These are phyloP conservation scores for Globisporangium cederbergense DNA, from an alignment of 352 stramenopile genomes.

Conservation along the genomic window DNA sequence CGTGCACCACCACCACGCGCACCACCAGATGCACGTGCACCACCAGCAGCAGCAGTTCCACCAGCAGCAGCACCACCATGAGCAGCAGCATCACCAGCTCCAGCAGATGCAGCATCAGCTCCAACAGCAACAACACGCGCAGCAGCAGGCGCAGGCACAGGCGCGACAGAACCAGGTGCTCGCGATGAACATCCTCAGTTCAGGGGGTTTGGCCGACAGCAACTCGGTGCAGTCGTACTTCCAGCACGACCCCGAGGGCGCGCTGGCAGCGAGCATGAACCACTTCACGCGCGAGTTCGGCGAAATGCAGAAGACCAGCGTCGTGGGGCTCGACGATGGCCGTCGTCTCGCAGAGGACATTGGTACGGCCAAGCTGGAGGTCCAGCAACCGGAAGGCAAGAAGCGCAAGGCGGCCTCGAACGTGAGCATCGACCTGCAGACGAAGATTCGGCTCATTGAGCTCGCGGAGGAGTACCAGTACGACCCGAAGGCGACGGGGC, in stretches of 20 bases:
- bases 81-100: not conserved
- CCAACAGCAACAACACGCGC: constrained; percentile 4
- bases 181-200: constrained; percentile 15
- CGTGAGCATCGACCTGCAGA: constrained; percentile 77
- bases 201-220: constrained; percentile 9
- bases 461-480: constrained; percentile 81
- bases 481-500: constrained; percentile 51
- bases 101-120: constrained; percentile 3
- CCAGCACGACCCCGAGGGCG: constrained; percentile 24
- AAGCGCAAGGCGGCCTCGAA: constrained; percentile 61
- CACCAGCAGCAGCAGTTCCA: not conserved
- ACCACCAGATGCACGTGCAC: constrained; percentile 7
- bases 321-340: constrained; percentile 35
- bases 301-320: constrained; percentile 42
- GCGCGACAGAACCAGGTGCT: constrained; percentile 16
- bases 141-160: constrained; percentile 13
- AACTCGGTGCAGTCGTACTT: constrained; percentile 38
- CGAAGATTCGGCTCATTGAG: constrained; percentile 83
- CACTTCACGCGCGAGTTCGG: constrained; percentile 31
- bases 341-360: constrained; percentile 25
- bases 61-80: constrained; percentile 6
- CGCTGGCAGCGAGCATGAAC: constrained; percentile 9
- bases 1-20: constrained; percentile 7
- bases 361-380: constrained; percentile 17
- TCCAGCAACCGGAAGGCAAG: constrained; percentile 28